Conservation (phyloP, 805 yeast genomes). For the Candida morakotiae region DNA sequence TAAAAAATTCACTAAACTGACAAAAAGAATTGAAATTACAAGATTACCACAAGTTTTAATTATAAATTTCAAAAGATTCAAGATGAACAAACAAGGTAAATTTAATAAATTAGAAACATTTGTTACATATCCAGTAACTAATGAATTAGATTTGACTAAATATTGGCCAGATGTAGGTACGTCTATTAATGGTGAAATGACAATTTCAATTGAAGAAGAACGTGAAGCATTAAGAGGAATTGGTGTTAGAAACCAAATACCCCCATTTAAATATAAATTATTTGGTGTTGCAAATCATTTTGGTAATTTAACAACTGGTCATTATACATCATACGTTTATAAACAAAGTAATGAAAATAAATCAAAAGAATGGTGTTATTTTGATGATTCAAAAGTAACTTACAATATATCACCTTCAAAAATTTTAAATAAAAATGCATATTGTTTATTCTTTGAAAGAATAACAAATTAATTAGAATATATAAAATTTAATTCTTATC, state of each 20-base stretch:
- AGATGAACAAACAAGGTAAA: conserved; percentile 39
- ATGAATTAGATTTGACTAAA: conserved; percentile 54
- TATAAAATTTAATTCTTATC: conserved; percentile 3
- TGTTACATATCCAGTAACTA: conserved; percentile 61
- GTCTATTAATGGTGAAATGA: conserved; percentile 12
- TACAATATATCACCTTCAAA: conserved; percentile 45
- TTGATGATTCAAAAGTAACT: conserved; percentile 73
- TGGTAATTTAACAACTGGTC: conserved; percentile 83
- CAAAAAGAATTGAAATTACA: conserved; percentile 69
- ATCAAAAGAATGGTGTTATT: conserved; percentile 68
- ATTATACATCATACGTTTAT: conserved; percentile 77
- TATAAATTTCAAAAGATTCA: conserved; percentile 83
- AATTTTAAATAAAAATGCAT: conserved; percentile 72
- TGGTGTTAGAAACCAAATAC: conserved; percentile 64
- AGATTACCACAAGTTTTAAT: conserved; percentile 75
- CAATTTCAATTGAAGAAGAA: conserved; percentile 39
- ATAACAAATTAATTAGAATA: conserved; percentile 12
- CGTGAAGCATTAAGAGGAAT: conserved; percentile 44
- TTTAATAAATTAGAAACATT: conserved; percentile 59
- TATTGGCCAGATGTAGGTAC: conserved; percentile 65
- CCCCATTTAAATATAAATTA: conserved; percentile 75
- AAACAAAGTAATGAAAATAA: conserved; percentile 46
- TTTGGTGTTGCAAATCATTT: conserved; percentile 82
- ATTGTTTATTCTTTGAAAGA: conserved; percentile 74
- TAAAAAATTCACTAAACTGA: conserved; percentile 54